Conservation (phyloP, 2,329 filamentous ascomycete species). For the Exophiala lecanii-corni region DNA sequence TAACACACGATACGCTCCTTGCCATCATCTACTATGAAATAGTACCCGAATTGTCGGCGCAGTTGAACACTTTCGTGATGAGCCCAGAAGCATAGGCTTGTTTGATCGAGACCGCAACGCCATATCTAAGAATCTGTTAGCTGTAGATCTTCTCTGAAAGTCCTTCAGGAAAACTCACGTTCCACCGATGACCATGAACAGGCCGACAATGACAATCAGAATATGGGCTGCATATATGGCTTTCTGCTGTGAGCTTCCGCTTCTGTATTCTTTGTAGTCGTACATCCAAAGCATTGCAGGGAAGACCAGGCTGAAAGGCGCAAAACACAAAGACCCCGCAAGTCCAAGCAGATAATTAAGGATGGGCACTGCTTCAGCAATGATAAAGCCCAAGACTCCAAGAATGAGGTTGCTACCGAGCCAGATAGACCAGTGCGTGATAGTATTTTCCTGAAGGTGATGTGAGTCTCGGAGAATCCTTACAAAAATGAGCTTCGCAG, state of each 20-base stretch:
- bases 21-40: too few relatives aligned
- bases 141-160: too few relatives aligned
- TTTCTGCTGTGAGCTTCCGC: constrained; percentile 34
- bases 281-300: constrained; percentile 51
- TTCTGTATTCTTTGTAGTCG: constrained; percentile 37
- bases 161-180: too few relatives aligned
- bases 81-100: constrained; percentile 8
- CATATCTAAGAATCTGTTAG: constrained; percentile 4
- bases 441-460: constrained; percentile 50
- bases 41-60: constrained; percentile 13
- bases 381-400: constrained; percentile 36
- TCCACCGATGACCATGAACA: constrained; percentile 46
- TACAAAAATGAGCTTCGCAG: constrained; percentile 54
- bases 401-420: constrained; percentile 37
- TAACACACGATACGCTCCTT: too few relatives aligned
- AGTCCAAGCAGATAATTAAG: constrained; percentile 53
- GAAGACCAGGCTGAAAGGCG: constrained; percentile 46
- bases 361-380: constrained; percentile 51
- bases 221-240: constrained; percentile 39
- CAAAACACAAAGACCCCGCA: constrained; percentile 49
- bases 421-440: constrained; percentile 51
- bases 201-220: constrained; percentile 41
- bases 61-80: constrained; percentile 15
- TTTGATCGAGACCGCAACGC: constrained; percentile 11
- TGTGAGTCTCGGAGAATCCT: constrained; percentile 48